phyloP scores from a whole-genome alignment of 306 rosid genomes.

The Senna tora region DNA sequence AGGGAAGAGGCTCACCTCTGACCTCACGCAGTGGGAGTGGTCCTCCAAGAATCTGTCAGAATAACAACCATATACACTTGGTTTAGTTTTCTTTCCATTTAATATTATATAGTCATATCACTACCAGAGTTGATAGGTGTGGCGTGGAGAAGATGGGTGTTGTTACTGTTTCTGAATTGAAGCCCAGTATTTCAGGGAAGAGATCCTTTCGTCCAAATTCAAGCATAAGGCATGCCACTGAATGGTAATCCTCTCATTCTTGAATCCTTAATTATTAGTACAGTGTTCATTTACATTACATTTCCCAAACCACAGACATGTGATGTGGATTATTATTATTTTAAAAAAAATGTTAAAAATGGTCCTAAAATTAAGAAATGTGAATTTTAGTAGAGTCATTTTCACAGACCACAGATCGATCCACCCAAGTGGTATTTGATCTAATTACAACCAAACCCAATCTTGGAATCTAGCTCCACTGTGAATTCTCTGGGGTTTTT shows the following conservation, averaged over 20 bases:
- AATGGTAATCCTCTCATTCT: conserved; percentile 53
- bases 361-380: neutral
- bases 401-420: conserved; percentile 2
- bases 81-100: conserved; percentile 14
- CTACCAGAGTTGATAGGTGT: conserved; percentile 40
- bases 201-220: conserved; percentile 77
- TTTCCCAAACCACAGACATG: neutral
- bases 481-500: conserved; percentile 16
- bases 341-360: neutral
- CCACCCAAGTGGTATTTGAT: neutral
- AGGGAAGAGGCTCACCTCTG: conserved; percentile 33
- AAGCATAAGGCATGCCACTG: conserved; percentile 76
- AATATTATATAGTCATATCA: conserved; percentile 29
- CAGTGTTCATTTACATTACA: neutral
- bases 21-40: too few species aligned
- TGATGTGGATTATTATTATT: too few species aligned
- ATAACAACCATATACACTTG: conserved; percentile 21
- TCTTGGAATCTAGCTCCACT: conserved; percentile 6
- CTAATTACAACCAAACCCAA: neutral
- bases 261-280: too few species aligned
- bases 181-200: conserved; percentile 95
- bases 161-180: conserved; percentile 85
- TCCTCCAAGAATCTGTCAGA: conserved; percentile 44
- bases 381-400: neutral
- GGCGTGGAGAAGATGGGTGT: conserved; percentile 75